phyloP scores from a whole-genome alignment of 2,329 filamentous ascomycete genomes.

The Malbranchea zuffiana region DNA sequence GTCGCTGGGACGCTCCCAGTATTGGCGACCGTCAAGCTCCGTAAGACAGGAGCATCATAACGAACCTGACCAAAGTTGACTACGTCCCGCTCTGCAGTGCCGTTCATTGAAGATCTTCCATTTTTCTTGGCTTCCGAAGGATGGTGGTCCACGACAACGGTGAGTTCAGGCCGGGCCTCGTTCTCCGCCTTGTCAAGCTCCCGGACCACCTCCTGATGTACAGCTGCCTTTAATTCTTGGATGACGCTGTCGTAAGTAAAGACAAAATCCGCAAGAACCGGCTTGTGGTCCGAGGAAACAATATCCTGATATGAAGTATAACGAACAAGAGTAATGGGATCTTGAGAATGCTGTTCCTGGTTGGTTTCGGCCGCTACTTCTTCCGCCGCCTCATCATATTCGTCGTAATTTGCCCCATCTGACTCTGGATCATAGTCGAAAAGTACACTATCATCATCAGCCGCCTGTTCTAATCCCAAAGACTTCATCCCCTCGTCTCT shows the following conservation, averaged over 20 bases:
- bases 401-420: constrained; percentile 52
- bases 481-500: constrained; percentile 79
- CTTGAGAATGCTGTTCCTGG: constrained; percentile 23
- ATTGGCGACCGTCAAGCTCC: constrained; percentile 76
- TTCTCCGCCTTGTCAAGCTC: constrained; percentile 88
- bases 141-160: constrained; percentile 61
- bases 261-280: constrained; percentile 69
- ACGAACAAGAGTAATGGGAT: constrained; percentile 47
- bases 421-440: constrained; percentile 84
- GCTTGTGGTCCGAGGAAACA: constrained; percentile 91
- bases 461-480: constrained; percentile 60
- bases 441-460: constrained; percentile 68
- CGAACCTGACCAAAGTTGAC: constrained; percentile 69
- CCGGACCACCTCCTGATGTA: constrained; percentile 77
- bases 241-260: constrained; percentile 80
- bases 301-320: constrained; percentile 86
- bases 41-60: constrained; percentile 55
- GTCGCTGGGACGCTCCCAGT: constrained; percentile 72
- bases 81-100: constrained; percentile 37
- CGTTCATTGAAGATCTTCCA: constrained; percentile 30
- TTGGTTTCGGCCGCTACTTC: constrained; percentile 18
- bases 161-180: constrained; percentile 71
- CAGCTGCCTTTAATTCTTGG: constrained; percentile 67
- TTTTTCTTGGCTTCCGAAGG: constrained; percentile 18
- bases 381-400: constrained; percentile 37